A percentile compares a stretch with the other conserved stretches of the same genome.
These are phyloP conservation scores for Datura wrightii DNA, from an alignment of 257 asterid species.

Conservation along the genomic window DNA sequence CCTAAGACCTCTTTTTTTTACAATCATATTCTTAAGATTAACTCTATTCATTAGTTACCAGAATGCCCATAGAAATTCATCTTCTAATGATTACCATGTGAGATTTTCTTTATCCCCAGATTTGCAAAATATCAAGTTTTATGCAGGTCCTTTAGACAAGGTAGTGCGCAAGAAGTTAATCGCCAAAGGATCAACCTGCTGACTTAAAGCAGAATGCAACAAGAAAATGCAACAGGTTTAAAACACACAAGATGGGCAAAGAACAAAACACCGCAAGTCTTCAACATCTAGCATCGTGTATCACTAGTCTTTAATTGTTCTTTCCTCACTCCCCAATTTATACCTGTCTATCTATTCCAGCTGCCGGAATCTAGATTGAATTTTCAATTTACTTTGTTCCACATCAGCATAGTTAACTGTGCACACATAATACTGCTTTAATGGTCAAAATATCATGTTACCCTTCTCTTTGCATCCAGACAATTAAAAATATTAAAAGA, in stretches of 20 bases:
- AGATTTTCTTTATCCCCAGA: neutral
- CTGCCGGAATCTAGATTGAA: neutral
- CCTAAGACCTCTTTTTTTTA: neutral
- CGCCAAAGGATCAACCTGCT: neutral
- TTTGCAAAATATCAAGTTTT: neutral
- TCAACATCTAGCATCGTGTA: conserved; percentile 18
- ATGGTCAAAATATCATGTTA: neutral
- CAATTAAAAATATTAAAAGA: neutral
- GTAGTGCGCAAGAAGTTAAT: conserved; percentile 14
- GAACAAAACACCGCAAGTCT: conserved; percentile 4
- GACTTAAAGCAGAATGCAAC: conserved; percentile 19
- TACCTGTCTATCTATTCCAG: neutral
- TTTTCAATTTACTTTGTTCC: neutral
- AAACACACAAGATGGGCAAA: conserved; percentile 2
- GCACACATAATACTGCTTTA: conserved; percentile 18
- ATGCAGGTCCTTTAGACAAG: conserved; percentile 7
- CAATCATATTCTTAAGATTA: neutral
- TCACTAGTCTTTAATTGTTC: conserved; percentile 9
- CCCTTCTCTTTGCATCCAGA: conserved; percentile 25
- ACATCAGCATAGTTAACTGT: neutral
- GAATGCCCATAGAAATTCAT: neutral
- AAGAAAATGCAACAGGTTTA: conserved; percentile 19
- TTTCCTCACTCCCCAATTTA: conserved; percentile 3
- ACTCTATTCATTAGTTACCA: neutral
- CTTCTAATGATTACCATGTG: conserved; percentile 5